Evolutionary conservation across 2,329 filamentous ascomycete genomes (phyloP).

Genomic region (Cladosporium sp.): DNA sequence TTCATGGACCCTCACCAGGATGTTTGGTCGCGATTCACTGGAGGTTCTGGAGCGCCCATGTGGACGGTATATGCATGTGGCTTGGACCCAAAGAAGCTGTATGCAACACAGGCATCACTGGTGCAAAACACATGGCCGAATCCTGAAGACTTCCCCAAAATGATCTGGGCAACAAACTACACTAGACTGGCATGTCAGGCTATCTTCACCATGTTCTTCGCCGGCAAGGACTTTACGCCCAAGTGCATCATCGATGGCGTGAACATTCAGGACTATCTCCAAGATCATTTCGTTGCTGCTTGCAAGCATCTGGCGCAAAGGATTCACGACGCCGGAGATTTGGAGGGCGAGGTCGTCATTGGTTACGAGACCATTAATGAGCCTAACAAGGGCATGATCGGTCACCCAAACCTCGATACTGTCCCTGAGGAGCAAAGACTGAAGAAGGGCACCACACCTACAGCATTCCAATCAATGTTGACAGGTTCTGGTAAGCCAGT

Average conservation of each 20-base stretch:
- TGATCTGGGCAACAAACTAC: conserved; percentile 99
- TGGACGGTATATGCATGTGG: conserved; percentile 97
- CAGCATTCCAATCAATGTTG: conserved; percentile 88
- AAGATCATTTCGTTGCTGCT: conserved; percentile 77
- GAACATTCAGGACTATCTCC: conserved; percentile 95
- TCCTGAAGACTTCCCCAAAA: conserved; percentile 85
- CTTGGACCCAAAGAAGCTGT: conserved; percentile 79
- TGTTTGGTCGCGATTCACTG: conserved; percentile 93
- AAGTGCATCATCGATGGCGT: conserved; percentile 91
- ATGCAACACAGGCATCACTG: conserved; percentile 81
- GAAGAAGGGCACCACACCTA: conserved; percentile 89
- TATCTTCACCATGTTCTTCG: conserved; percentile 94
- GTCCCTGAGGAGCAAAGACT: conserved; percentile 85
- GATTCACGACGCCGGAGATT: conserved; percentile 83
- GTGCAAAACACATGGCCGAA: conserved; percentile 92
- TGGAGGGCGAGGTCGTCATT: conserved; percentile 81
- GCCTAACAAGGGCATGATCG: conserved; percentile 82
- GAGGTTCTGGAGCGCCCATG: conserved; percentile 91
- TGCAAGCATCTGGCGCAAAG: conserved; percentile 75
- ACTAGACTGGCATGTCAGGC: conserved; percentile 79
- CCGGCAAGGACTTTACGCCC: conserved; percentile 83
- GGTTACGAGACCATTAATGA: conserved; percentile 98
- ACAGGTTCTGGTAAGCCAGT: conserved; percentile 87
- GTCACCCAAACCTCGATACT: conserved; percentile 72
- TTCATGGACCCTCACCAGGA: conserved; percentile 99